Base-by-base conservation (phyloP, 768 basidiomycete species). In the Polyporus arcularius region DNA sequence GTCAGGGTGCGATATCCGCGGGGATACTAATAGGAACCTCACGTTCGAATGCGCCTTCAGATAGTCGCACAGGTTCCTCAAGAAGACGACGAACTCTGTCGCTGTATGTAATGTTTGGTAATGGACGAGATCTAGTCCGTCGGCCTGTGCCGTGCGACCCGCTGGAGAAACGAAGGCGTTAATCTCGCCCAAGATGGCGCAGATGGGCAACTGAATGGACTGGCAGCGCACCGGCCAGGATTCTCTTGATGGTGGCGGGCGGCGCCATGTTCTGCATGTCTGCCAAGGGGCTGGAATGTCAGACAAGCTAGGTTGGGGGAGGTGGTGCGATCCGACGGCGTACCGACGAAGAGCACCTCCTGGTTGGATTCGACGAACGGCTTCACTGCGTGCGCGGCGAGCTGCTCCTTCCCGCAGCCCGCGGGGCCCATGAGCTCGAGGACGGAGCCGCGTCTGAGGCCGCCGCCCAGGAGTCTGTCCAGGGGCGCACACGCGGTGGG, bases 391-490 rank as follows among this genome's bases (percentile, higher is more conserved):
- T 80, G 77, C 14, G 80, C 71, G 9, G 82, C 82, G 8, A 90
- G 63, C 12, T 66, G 68, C 59, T 87, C 87, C 64, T 89, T 92
- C 10, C 83, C 81, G 41, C 82, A 80, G 50, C 90, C 90, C 0
- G 90, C 90, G 47, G 89, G 87, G 0, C 90, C 90, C 32, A 88
- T 88, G 65, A 92, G 75, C 73, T 92, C 90, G 18, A 92, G 76
- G 62, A 90, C 78, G 63, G 82, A 78, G 8, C 88, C 87, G 58
- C 78, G 79, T 55, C 75, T 73, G 47, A 92, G 72, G 15, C 90
- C 90, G 47, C 88, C 88, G 35, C 76, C 80, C 5, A 92, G 78
- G 2, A 91, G 70, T 16, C 74, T 74, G 65, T 92, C 87, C 31
- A 89, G 73, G 12, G 82, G 77, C 4, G 70, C 57, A 67, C 80